Conservation (phyloP, 2,329 filamentous ascomycete genomes). For the Furcasterigmium furcatum region DNA sequence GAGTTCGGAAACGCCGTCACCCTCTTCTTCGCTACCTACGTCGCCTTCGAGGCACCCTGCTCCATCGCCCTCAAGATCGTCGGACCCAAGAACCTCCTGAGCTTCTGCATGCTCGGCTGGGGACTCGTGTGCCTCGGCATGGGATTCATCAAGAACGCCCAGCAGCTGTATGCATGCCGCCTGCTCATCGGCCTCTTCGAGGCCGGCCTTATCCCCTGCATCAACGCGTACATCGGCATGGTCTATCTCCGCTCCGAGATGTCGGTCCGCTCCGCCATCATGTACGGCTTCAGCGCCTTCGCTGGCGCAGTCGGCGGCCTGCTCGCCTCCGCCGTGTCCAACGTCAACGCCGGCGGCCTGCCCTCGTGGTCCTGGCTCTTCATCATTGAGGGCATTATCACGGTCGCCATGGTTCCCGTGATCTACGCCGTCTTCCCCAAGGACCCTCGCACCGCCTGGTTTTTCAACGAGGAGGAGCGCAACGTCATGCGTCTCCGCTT, state of each 20-base stretch:
- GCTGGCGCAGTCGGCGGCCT: conserved; percentile 35
- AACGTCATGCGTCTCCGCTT: conserved; percentile 46
- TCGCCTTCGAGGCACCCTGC: conserved; percentile 35
- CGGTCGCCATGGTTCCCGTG: conserved; percentile 33
- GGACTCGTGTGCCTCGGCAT: conserved; percentile 43
- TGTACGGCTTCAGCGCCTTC: conserved; percentile 48
- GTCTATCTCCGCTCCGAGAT: conserved; percentile 31
- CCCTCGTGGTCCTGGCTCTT: conserved; percentile 48
- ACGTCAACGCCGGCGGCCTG: conserved; percentile 44
- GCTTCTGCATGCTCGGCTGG: conserved; percentile 33
- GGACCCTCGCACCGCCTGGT: conserved; percentile 42
- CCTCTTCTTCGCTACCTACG: conserved; percentile 49
- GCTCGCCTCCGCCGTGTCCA: conserved; percentile 43
- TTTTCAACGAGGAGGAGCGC: conserved; percentile 43
- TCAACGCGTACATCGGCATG: conserved; percentile 33
- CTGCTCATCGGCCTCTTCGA: conserved; percentile 45
- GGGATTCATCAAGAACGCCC: conserved; percentile 38
- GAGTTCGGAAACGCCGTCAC: conserved; percentile 37
- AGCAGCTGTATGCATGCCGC: conserved; percentile 38
- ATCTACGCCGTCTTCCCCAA: conserved; percentile 46
- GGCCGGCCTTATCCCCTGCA: conserved; percentile 44
- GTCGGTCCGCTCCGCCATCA: conserved; percentile 25
- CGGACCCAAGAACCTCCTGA: conserved; percentile 25
- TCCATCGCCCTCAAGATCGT: conserved; percentile 26
- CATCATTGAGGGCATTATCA: conserved; percentile 46